Evolutionary conservation across 2,329 filamentous ascomycete species (phyloP).

Genomic region (Monosporascus sp.): DNA sequence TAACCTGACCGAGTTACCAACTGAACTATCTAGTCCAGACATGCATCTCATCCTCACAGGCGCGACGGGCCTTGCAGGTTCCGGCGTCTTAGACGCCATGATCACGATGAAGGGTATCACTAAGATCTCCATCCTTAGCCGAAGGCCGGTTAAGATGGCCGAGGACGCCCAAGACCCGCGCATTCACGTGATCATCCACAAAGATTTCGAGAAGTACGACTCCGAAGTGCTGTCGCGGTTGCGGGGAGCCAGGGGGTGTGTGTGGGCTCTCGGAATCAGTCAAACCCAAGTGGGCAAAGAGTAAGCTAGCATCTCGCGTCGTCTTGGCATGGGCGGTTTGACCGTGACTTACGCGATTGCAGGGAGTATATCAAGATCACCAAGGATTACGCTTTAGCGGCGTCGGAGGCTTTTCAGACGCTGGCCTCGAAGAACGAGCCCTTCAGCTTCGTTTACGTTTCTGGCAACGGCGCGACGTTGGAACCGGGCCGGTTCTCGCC

Average conservation of each 20-base stretch:
- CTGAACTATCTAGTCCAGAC: background rate
- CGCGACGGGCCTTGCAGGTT: constrained; percentile 63
- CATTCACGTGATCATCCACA: constrained; percentile 61
- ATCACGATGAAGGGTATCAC: constrained; percentile 50
- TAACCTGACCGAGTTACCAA: background rate
- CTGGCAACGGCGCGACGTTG: constrained; percentile 56
- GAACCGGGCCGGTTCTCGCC: constrained; percentile 50
- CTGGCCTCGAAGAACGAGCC: constrained; percentile 36
- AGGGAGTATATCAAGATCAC: constrained; percentile 65
- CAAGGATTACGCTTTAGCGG: constrained; percentile 58
- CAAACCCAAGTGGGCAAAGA: constrained; percentile 54
- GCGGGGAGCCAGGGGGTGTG: constrained; percentile 59
- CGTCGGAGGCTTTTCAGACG: constrained; percentile 32
- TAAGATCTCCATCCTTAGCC: constrained; percentile 59
- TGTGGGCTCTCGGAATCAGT: constrained; percentile 69
- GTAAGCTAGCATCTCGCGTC: constrained; percentile 31
- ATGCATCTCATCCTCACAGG: constrained; percentile 65
- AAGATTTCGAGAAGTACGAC: constrained; percentile 60
- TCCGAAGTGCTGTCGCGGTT: constrained; percentile 52
- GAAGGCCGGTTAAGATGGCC: constrained; percentile 59
- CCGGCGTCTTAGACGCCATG: constrained; percentile 56
- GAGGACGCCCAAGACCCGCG: constrained; percentile 52
- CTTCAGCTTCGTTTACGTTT: constrained; percentile 69
- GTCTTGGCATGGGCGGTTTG: no score
- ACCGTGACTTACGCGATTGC: background rate